Base-by-base conservation (phyloP, 176 grass and related monocot genomes). In the Lolium rigidum region DNA sequence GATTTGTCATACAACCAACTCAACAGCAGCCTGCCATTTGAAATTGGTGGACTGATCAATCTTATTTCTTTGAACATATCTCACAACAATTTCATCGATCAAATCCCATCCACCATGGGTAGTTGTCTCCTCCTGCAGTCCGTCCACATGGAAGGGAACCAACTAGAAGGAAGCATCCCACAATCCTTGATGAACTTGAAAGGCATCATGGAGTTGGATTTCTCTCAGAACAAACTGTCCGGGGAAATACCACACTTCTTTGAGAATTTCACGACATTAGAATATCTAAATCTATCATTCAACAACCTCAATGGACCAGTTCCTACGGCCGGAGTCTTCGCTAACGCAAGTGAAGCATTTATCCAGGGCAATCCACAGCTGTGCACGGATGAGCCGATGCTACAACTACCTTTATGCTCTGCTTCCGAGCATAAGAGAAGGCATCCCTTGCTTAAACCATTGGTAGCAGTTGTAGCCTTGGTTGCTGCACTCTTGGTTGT, bases 1-100 rank as follows among this genome's bases (percentile, higher is more conserved):
- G 76, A 94, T 75, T 72, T 91, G 76, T 94, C 92, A 22, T 57
- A 86, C 76, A 94, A 90, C 75, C 58, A 76, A 39, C 65, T 94
- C 56, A 90, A 22, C 7, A 84, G 89, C 3, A 6, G 48, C 2
- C 41, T 94, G 73, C 86, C 92, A 1, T 8, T 25, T 31, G 84
- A 82, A 54, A 46, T 94, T 17, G 87, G 87, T 62, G 65, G 25
- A 59, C 69, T 94, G 13, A 75, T 80, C 17, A 91, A 89, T 69
- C 50, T 86, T 18, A 55, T 51, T 3, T 22, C 15, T 12, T 68
- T 94, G 25, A 60, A 52, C 14, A 21, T 91, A 15, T 91, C 83
- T 10, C 21, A 86, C 35, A 91, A 94, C 50, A 47, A 20, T 11
- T 48, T 91, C 4, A 86, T 83, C 10, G 68, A 89, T 2, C 18